Conservation (phyloP, 1,284 basidiomycete species). For the Cryptococcus sp. region DNA sequence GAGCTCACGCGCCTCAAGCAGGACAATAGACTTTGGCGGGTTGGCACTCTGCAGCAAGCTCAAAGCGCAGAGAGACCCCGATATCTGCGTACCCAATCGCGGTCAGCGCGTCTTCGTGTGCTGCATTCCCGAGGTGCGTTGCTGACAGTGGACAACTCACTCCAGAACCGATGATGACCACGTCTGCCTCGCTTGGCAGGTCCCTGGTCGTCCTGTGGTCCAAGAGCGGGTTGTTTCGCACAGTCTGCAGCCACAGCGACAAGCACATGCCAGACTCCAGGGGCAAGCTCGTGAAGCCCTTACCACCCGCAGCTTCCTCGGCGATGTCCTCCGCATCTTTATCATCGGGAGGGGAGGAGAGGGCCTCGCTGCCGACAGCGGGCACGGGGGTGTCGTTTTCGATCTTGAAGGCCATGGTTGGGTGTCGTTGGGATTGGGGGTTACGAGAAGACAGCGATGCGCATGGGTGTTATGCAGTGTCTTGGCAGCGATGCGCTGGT, state of each 20-base stretch:
- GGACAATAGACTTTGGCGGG: conserved; percentile 20
- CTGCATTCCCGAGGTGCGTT: neutral
- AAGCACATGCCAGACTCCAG: conserved; percentile 11
- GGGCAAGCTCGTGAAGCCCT: neutral
- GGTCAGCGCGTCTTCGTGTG: neutral
- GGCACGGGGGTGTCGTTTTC: neutral
- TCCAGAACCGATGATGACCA: conserved; percentile 25
- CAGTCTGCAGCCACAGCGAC: conserved; percentile 15
- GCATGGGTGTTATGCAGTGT: too few species aligned
- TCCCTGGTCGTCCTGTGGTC: conserved; percentile 16
- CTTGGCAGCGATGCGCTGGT: too few species aligned
- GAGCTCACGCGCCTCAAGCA: conserved; percentile 37
- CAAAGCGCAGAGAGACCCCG: conserved; percentile 23
- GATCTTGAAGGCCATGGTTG: neutral
- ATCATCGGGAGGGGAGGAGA: too few species aligned
- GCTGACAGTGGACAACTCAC: conserved; percentile 13
- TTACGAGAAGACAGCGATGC: too few species aligned
- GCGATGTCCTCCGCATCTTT: neutral
- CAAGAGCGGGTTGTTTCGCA: conserved; percentile 15
- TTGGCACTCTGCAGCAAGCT: conserved; percentile 12
- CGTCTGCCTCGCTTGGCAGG: conserved; percentile 18
- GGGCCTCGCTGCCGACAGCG: neutral
- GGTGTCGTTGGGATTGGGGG: neutral
- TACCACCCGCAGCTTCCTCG: neutral
- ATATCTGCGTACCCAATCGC: neutral